Evolutionary conservation across 1,139 yeast species (phyloP), one percentile per base, ranked within the genome.

Genomic region (Dujonia santamariae): DNA sequence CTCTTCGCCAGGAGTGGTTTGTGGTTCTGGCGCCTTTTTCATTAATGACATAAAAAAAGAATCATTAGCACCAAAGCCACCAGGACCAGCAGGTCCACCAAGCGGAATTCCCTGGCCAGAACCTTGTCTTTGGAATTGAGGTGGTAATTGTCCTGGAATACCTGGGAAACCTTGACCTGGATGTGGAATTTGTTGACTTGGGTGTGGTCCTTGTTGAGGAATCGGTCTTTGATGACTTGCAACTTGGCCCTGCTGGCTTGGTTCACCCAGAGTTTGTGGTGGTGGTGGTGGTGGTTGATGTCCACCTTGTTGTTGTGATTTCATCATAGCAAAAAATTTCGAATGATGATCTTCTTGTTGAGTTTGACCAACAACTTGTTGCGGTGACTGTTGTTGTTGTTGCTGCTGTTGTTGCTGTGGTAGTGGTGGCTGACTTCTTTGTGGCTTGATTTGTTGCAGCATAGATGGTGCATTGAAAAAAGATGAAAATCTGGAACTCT

Each of bases 41-140:
- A 77, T 53, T 37, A 78, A 57, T 0, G 82, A 73, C 61, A 71
- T 63, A 51, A 78, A 75, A 43, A 78, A 78, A 4, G 72, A 58
- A 40, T 75, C 80, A 44, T 73, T 72, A 21, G 28, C n/a, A 31
- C 37, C 4, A 33, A 36, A 19, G n/a, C n/a, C n/a, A n/a, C n/a
- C n/a, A 17, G 30, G 30, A 11, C 20, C 21, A 5, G 17, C 6
- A 4, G 20, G 20, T 11, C 21, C 21, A 7, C 18, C 16, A 6
- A 12, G 15, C 25, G 12, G 9, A 7, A 11, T 5, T n/a, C 25
- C 25, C 12, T n/a, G 25, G 7, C 21, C 9, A 19, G 8, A 7
- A 19, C 9, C 9, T 19, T 19, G 21, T 7, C 7, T 19, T n/a
- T 5, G n/a, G n/a, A 28, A 28, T 14, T 34, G 36, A 16, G 29